Base-by-base conservation (phyloP, 2,329 filamentous ascomycete species). In the Plectosphaerella sp. region DNA sequence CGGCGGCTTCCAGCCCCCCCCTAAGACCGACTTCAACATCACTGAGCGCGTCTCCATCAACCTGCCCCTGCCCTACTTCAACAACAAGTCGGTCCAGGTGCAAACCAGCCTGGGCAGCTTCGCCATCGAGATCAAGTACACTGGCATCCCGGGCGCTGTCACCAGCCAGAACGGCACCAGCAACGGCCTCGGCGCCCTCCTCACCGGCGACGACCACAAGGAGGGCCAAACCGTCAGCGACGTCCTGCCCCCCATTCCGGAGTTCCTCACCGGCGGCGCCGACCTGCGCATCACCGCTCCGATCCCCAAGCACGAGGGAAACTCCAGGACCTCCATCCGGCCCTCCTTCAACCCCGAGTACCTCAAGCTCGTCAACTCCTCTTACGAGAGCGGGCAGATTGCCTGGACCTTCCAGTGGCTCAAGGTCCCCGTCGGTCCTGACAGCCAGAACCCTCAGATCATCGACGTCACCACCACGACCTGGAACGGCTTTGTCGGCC, bases 41-140 rank as follows among this genome's bases (percentile, higher is more conserved):
- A 42, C 20, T 7, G 9, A 16, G 4, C 25, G 41, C 5, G 14
- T 48, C 16, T 25, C 4, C 43, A 25, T 49, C 22, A 28, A n/a
- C 33, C 47, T 49, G 7, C 51, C 47, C 2, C 14, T n/a, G 15
- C 46, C 5, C 15, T 47, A 52, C 41, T 52, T 52, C 51, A 52
- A 52, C 33, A 52, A 49, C 41, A 46, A 45, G 6, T 39, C 1
- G 1, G 51, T 52, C 28, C 3, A 28, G 6, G 28, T 52, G 20
- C 46, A 49, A n/a, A 52, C 51, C 12, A 25, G 39, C 15, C 28
- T 2, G 3, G 51, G 47, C 33, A 22, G 1, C 0, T 28, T 33
- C 12, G 3, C 1, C 5, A 3, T 52, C 25, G 4, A 52, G 8
- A 52, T 52, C 25, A 52, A 52, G 45, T 52, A 52, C 50, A 52